Percentiles rank a stretch among this genome's conserved stretches.
These are phyloP conservation scores for Mortierella sp. DNA, from an alignment of 371 early-diverging fungal species.

Conservation along the genomic window DNA sequence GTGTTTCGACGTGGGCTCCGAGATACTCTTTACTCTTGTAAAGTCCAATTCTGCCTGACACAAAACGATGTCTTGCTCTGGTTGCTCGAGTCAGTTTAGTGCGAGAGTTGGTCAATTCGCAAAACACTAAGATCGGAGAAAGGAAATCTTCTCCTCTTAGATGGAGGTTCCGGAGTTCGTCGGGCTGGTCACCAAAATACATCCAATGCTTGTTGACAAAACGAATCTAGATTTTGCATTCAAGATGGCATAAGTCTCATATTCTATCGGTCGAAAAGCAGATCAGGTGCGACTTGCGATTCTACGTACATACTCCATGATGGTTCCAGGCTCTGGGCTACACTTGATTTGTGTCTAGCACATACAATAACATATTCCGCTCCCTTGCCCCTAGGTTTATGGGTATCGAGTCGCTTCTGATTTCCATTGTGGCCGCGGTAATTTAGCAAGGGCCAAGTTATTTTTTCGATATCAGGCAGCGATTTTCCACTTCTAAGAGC, in stretches of 20 bases:
- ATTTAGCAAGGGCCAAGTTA: conserved; percentile 13
- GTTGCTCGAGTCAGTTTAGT: conserved; percentile 11
- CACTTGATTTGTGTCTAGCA: conserved; percentile 13
- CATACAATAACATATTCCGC: conserved; percentile 15
- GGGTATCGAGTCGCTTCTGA: background rate
- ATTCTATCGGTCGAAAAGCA: background rate
- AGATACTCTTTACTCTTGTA: conserved; percentile 15
- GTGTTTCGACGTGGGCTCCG: conserved; percentile 14
- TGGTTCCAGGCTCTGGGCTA: conserved; percentile 9
- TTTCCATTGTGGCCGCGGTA: conserved; percentile 11
- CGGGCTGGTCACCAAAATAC: conserved; percentile 5
- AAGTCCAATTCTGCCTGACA: conserved; percentile 16
- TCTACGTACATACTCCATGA: background rate
- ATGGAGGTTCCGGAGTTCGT: conserved; percentile 8
- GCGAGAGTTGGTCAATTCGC: conserved; percentile 24
- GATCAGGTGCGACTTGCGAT: background rate
- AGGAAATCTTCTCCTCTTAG: conserved; percentile 8
- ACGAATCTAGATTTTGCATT: conserved; percentile 10
- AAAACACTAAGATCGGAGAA: conserved; percentile 12
- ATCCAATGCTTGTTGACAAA: conserved; percentile 10
- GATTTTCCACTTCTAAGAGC: background rate
- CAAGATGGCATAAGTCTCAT: background rate
- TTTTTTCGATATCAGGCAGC: background rate
- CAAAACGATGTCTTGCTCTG: conserved; percentile 22
- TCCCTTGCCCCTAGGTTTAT: conserved; percentile 10